A percentile compares a stretch with the other conserved stretches of the same genome.
Conservation (phyloP, 1,139 yeast genomes). For the Pichia sp. region DNA sequence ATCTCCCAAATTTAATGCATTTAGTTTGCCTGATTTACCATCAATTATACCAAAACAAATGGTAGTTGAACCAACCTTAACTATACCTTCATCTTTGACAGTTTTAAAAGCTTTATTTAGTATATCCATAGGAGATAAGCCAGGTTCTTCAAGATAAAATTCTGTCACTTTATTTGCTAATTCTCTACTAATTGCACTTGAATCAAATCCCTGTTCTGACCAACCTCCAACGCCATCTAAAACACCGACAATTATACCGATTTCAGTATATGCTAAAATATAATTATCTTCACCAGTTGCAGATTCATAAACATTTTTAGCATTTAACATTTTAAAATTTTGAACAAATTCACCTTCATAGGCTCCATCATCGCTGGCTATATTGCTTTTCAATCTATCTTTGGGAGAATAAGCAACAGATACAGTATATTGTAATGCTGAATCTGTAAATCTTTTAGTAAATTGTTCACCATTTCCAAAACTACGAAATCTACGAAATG, state of each 20-base stretch:
- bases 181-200: slow-evolving; percentile 73
- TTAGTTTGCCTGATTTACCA: slow-evolving; percentile 44
- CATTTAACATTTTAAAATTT: slow-evolving; percentile 20
- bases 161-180: slow-evolving; percentile 42
- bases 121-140: slow-evolving; percentile 37
- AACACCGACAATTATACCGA: slow-evolving; percentile 69
- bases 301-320: slow-evolving; percentile 32
- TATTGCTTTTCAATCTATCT: slow-evolving; percentile 36
- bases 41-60: slow-evolving; percentile 77
- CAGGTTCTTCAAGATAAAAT: slow-evolving; percentile 20
- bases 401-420: slow-evolving; percentile 73
- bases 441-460: slow-evolving; percentile 25
- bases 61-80: slow-evolving; percentile 92
- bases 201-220: slow-evolving; percentile 87
- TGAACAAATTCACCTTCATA: slow-evolving; percentile 25
- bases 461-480: slow-evolving; percentile 27
- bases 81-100: slow-evolving; percentile 49
- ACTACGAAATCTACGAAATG: slow-evolving; percentile 22
- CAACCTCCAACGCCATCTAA: slow-evolving; percentile 99
- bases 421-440: slow-evolving; percentile 40
- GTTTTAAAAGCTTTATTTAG: slow-evolving; percentile 50
- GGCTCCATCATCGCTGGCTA: slow-evolving; percentile 18
- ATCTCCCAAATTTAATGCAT: slow-evolving; percentile 83
- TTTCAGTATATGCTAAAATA: slow-evolving; percentile 43
- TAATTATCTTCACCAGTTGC: slow-evolving; percentile 88